Evolutionary conservation across 306 rosid genomes (phyloP), one percentile per base, ranked within the genome.

Genomic region (Prunus salicina): DNA sequence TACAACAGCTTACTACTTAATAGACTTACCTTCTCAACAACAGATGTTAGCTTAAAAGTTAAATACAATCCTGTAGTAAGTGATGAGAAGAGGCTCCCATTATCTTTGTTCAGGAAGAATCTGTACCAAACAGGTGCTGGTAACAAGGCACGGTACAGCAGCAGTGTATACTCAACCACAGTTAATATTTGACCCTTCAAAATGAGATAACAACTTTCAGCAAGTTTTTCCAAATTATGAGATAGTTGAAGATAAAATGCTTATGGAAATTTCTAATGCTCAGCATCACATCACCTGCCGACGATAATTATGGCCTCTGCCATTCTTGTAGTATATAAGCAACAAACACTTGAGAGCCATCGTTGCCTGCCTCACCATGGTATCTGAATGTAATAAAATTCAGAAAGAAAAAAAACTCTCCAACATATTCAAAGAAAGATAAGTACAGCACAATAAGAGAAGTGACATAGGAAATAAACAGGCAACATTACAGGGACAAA

Each of bases 51-150:
- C 90, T 94, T 94, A 78, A 90, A 90, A 20, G 96, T 94, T 81
- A 94, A 69, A 88, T 94, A 94, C 83, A 94, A 84, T 71, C 97
- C 97, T 4, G 98, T 94, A 58, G 84, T 87, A 81, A 92, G 84
- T 38, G 97, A 89, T 25, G 98, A 95, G 82, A 95, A 95, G 86
- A 95, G 88, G 84, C 96, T 87, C 74, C 96, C 97, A 77, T 87
- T 82, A 24, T 88, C 93, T 80, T 84, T 92, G 90, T 95, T 89
- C 78, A 92, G 83, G 86, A 90, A 92, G 86, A 92, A 92, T 7
- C 92, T 86, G 74, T 92, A 92, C 97, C 97, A 95, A 69, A 95
- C 93, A 27, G 98, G 97, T 62, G 93, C 78, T 60, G 98, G 96
- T 84, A 95, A 76, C 70, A 92, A 80, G 24, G 89, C 89, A 72